phyloP scores from a whole-genome alignment of 2,329 filamentous ascomycete genomes.

The Colletotrichum coccodes region DNA sequence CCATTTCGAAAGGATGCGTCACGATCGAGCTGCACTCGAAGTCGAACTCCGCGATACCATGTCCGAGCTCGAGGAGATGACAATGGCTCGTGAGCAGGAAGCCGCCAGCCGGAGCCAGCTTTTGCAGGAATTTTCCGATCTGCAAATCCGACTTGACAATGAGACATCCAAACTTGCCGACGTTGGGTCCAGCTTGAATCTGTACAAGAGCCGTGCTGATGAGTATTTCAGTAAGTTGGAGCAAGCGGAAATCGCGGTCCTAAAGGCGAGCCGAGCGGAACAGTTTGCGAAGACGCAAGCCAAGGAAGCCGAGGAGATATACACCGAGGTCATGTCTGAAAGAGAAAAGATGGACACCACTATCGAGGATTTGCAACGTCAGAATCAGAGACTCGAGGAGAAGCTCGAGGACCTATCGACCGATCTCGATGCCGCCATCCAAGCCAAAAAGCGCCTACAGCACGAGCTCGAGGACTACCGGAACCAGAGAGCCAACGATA shows the following conservation, averaged over 20 bases:
- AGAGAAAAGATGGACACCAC: slow-evolving; percentile 88
- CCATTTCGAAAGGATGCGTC: slow-evolving; percentile 87
- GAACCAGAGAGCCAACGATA: slow-evolving; percentile 92
- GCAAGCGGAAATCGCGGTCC: slow-evolving; percentile 93
- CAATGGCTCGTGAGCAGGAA: slow-evolving; percentile 84
- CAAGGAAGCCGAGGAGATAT: slow-evolving; percentile 90
- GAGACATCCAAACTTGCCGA: slow-evolving; percentile 88
- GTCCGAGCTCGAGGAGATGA: slow-evolving; percentile 86
- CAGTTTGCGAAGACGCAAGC: slow-evolving; percentile 93
- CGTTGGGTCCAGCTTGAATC: slow-evolving; percentile 81
- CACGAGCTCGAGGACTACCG: slow-evolving; percentile 98
- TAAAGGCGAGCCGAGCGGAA: slow-evolving; percentile 91
- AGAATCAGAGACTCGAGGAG: slow-evolving; percentile 90
- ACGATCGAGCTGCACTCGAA: slow-evolving; percentile 81
- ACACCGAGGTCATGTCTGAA: slow-evolving; percentile 89
- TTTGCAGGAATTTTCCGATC: slow-evolving; percentile 89
- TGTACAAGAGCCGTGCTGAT: slow-evolving; percentile 93
- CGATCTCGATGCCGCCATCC: slow-evolving; percentile 84
- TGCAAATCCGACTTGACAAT: slow-evolving; percentile 91
- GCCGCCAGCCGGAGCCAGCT: slow-evolving; percentile 87
- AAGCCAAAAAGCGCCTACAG: slow-evolving; percentile 93
- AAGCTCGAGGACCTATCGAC: slow-evolving; percentile 91
- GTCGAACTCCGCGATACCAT: slow-evolving; percentile 86
- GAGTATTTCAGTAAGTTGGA: slow-evolving; percentile 98
- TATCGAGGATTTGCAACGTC: slow-evolving; percentile 89